Evolutionary conservation across 139 green algal species (phyloP), one percentile per base, ranked within the genome.

Genomic region (Pleodorina starrii): DNA sequence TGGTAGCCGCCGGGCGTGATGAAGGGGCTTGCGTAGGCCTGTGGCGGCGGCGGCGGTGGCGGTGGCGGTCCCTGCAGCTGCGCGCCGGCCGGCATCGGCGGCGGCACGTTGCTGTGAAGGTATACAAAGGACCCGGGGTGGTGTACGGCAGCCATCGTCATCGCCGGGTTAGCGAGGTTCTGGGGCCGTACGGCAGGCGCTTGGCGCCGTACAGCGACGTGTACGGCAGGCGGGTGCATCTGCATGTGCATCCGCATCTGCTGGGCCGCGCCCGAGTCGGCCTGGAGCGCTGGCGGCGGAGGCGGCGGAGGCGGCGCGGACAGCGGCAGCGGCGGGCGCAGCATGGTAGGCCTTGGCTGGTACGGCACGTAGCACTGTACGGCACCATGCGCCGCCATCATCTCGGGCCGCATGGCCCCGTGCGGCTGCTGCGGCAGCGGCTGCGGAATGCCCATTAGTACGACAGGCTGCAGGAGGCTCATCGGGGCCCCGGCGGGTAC

Each of bases 371-470:
- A 76, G 3, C 63, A 36, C 29, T 35, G 63, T 46, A 44, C 68
- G 38, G 35, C 35, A 46, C 35, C 68, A 29, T 43, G 38, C 19
- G 68, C 17, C 11, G 32, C 14, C 68, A 76, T 32, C 68, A 76
- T 46, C 14, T 76, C 68, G 42, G 73, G 73, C 42, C 40, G 42
- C 16, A 83, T 23, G 50, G 38, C 50, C 48, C 48, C 29, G 10
- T 54, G 76, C 76, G 17, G 50, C 3, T 10, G 40, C 42, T 27
- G 42, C 2, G 25, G 27, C 73, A 21, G 42, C 42, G 32, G 73
- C 23, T 63, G 38, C 48, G 76, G 78, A 38, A 85, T 29, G 78
- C 78, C 60, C 36, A 85, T 51, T 6, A 85, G 51, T 21, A 68
- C 78, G 11, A 85, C 36, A 0, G 78, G 78, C 35, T 85, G 78